Evolutionary conservation across 768 basidiomycete genomes (phyloP).

Genomic region (Vararia minispora): DNA sequence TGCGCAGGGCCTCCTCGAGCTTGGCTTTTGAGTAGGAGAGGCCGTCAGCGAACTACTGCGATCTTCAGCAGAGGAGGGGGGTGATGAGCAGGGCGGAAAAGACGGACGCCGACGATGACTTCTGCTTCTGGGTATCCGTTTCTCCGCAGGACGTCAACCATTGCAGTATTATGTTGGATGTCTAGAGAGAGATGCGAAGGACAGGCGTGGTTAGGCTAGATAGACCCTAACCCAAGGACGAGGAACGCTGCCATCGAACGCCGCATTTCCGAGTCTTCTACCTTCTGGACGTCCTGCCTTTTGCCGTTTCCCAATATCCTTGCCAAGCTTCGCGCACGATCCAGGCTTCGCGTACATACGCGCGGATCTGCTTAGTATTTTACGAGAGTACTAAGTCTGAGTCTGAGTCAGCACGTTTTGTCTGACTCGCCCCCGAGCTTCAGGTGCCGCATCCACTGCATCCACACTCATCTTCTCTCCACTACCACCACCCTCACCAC

Average conservation of each 20-base stretch:
- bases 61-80: background rate
- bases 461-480: slow-evolving; percentile 4
- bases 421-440: background rate
- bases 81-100: background rate
- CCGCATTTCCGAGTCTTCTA: too few species aligned
- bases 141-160: slow-evolving; percentile 19
- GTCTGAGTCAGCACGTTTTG: slow-evolving; percentile 1
- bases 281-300: too few species aligned
- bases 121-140: slow-evolving; percentile 55
- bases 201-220: too few species aligned
- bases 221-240: too few species aligned
- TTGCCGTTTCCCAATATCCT: too few species aligned
- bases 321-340: too few species aligned
- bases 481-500: slow-evolving; percentile 5
- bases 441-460: background rate
- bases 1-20: slow-evolving; percentile 51
- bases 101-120: slow-evolving; percentile 54
- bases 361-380: too few species aligned
- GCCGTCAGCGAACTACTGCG: slow-evolving; percentile 48
- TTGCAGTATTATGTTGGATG: too few species aligned
- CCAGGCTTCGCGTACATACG: too few species aligned
- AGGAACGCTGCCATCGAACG: too few species aligned
- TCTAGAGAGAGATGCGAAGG: too few species aligned
- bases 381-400: too few species aligned
- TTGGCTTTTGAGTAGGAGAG: slow-evolving; percentile 56